Evolutionary conservation across 495 filamentous ascomycete genomes (phyloP).

Genomic region (Neurospora terricola): DNA sequence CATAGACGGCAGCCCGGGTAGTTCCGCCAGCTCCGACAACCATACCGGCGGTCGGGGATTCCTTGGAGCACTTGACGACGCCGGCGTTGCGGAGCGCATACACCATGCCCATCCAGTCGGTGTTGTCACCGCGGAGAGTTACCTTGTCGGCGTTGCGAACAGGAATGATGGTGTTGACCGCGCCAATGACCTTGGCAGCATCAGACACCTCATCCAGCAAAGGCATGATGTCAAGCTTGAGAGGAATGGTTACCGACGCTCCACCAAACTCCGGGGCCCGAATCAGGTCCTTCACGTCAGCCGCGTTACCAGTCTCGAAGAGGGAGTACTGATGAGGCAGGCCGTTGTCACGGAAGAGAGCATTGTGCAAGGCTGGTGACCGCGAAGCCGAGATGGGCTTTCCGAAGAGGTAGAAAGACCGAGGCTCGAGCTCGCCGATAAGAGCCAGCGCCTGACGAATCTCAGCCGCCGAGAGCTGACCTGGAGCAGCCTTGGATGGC

Average conservation of each 20-base stretch:
- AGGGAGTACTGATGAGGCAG: conserved; percentile 81
- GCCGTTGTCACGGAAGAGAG: conserved; percentile 65
- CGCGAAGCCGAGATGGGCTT: conserved; percentile 69
- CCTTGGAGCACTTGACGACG: conserved; percentile 30
- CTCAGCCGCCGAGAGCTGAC: conserved; percentile 85
- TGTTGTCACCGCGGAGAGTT: conserved; percentile 76
- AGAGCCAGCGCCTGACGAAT: conserved; percentile 69
- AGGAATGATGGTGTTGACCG: conserved; percentile 85
- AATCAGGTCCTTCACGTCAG: conserved; percentile 59
- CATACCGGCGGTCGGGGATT: conserved; percentile 40
- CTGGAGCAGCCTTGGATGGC: conserved; percentile 87
- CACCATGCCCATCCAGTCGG: conserved; percentile 92
- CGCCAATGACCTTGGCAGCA: conserved; percentile 76
- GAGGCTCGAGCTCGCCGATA: conserved; percentile 68
- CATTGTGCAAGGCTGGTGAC: conserved; percentile 84
- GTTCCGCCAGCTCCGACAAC: conserved; percentile 91
- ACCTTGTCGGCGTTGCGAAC: conserved; percentile 19
- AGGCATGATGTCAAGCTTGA: conserved; percentile 82
- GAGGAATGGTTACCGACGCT: conserved; percentile 87
- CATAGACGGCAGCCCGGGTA: conserved; percentile 82
- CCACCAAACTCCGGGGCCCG: conserved; percentile 71
- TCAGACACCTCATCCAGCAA: conserved; percentile 69
- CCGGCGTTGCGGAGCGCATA: conserved; percentile 67
- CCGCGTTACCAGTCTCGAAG: conserved; percentile 61
- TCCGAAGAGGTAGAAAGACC: conserved; percentile 80